Conservation (phyloP, 2,329 filamentous ascomycete species). For the Exophiala mesophila region DNA sequence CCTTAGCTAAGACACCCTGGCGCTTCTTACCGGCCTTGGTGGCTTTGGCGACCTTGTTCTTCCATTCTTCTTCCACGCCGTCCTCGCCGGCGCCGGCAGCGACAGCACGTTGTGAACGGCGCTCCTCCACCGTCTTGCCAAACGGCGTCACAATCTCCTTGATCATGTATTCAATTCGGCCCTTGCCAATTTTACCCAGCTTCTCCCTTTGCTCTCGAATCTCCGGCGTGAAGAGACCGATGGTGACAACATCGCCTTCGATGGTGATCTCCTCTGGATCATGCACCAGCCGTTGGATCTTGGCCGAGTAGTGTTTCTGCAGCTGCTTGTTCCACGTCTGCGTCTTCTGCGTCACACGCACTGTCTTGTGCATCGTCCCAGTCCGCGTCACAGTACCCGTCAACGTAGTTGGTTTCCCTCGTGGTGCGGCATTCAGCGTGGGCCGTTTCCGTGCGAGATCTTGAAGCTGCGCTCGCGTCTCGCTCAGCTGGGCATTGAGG, state of each 20-base stretch:
- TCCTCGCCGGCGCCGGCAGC: neutral
- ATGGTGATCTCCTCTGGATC: conserved; percentile 20
- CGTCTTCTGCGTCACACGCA: conserved; percentile 13
- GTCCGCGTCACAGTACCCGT: conserved; percentile 12
- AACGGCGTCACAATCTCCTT: conserved; percentile 23
- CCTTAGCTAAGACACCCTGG: conserved; percentile 1
- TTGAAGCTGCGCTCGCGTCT: neutral
- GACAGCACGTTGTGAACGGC: neutral
- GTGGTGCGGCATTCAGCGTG: conserved; percentile 1
- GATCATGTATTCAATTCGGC: conserved; percentile 17
- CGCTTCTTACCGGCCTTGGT: conserved; percentile 3
- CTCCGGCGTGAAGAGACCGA: conserved; percentile 15
- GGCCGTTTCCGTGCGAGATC: neutral
- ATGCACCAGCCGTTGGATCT: conserved; percentile 21
- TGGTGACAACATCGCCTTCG: conserved; percentile 25
- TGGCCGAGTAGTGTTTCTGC: conserved; percentile 22
- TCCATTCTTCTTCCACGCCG: neutral
- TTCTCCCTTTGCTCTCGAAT: conserved; percentile 10
- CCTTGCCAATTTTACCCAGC: conserved; percentile 9
- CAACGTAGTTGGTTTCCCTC: conserved; percentile 1
- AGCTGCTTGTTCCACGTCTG: conserved; percentile 22
- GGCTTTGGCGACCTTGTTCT: neutral
- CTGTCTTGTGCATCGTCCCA: conserved; percentile 18
- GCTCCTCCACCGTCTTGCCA: conserved; percentile 17
- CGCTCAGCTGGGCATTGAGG: neutral